Percentiles rank a stretch among this genome's conserved stretches.
phyloP scores from a whole-genome alignment of 2,329 filamentous ascomycete species.

The Alternaria arborescens region DNA sequence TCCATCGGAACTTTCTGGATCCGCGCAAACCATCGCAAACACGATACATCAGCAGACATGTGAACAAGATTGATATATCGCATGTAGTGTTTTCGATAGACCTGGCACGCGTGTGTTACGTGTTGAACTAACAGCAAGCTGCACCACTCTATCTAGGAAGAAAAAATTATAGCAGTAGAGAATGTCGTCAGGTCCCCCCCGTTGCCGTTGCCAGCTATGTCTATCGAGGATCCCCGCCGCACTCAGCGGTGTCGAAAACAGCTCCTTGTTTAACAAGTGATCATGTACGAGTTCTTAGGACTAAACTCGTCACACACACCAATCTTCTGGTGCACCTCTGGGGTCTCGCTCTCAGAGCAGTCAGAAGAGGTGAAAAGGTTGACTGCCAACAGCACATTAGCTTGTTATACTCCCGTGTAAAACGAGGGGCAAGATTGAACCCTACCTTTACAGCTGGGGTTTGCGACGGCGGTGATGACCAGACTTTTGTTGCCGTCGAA shows the following conservation, averaged over 20 bases:
- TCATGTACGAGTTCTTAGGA: too few species aligned
- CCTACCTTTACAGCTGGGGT: too few species aligned
- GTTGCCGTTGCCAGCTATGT: too few species aligned
- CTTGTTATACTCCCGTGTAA: not conserved
- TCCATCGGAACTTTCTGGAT: not conserved
- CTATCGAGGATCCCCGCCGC: too few species aligned
- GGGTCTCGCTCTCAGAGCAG: not conserved
- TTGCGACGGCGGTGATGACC: too few species aligned
- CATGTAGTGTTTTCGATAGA: not conserved
- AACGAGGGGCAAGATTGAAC: not conserved
- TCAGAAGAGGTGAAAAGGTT: not conserved
- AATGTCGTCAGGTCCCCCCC: too few species aligned
- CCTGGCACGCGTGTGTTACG: not conserved
- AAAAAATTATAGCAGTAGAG: not conserved
- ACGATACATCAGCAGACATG: not conserved
- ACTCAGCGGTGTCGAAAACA: too few species aligned
- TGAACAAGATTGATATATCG: too few species aligned
- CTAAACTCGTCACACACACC: too few species aligned
- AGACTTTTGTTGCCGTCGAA: too few species aligned
- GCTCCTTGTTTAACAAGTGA: too few species aligned
- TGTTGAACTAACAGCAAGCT: constrained; percentile 1
- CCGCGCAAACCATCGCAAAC: not conserved
- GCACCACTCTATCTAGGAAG: not conserved
- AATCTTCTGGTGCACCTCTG: not conserved
- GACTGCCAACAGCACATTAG: not conserved